phyloP scores from a whole-genome alignment of 2,329 filamentous ascomycete genomes.

The Aphanoascus verrucosus region DNA sequence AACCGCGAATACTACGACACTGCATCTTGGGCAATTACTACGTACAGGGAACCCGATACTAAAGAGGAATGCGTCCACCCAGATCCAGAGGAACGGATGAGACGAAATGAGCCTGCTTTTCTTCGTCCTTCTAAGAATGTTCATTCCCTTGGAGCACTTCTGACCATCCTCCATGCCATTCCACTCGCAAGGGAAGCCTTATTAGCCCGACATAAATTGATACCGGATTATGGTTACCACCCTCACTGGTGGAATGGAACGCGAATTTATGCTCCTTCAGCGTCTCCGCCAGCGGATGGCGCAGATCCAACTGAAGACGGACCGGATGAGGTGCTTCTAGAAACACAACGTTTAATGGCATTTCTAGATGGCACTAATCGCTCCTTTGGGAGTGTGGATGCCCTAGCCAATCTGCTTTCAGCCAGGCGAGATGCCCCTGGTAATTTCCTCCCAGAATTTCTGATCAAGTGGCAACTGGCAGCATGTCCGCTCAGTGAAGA shows the following conservation, averaged over 20 bases:
- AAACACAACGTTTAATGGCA: slow-evolving; percentile 52
- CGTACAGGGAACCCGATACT: slow-evolving; percentile 34
- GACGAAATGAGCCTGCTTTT: slow-evolving; percentile 44
- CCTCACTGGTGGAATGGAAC: slow-evolving; percentile 54
- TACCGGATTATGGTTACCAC: slow-evolving; percentile 45
- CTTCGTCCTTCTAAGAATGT: slow-evolving; percentile 45
- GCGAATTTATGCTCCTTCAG: slow-evolving; percentile 28
- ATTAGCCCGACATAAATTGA: slow-evolving; percentile 37
- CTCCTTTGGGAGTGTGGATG: slow-evolving; percentile 48
- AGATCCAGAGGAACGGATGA: slow-evolving; percentile 40
- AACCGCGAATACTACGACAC: slow-evolving; percentile 46
- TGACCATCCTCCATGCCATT: slow-evolving; percentile 54
- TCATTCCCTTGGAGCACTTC: slow-evolving; percentile 46
- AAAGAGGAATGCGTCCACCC: slow-evolving; percentile 47
- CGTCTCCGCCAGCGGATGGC: not conserved
- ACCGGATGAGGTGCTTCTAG: slow-evolving; percentile 27
- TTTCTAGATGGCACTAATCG: slow-evolving; percentile 49
- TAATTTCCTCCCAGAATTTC: slow-evolving; percentile 34
- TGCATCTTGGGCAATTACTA: slow-evolving; percentile 46
- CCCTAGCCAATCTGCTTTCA: slow-evolving; percentile 32
- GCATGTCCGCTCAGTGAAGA: slow-evolving; percentile 23
- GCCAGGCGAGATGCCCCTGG: slow-evolving; percentile 7
- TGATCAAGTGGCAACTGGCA: slow-evolving; percentile 41
- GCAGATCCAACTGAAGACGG: not conserved
- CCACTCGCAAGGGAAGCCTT: slow-evolving; percentile 49